Base-by-base conservation (phyloP, 768 basidiomycete genomes). In the Galerina sulciceps region DNA sequence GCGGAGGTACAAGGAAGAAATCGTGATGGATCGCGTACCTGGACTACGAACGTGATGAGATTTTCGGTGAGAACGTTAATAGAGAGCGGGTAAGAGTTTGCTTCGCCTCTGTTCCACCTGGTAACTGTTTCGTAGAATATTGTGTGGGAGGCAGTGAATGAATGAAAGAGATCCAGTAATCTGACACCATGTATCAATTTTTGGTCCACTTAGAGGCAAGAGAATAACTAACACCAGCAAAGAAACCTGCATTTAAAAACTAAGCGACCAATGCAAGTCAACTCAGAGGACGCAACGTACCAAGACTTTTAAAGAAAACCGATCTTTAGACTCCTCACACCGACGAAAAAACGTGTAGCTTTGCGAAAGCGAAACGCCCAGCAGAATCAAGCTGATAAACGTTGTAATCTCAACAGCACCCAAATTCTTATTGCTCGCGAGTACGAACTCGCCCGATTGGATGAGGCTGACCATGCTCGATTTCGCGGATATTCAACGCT, bases 91-190 rank as follows among this genome's bases (percentile, higher is more conserved):
- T 62, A 65, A 6, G 64, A 60, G 34, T 65, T 65, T 2, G 59
- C 59, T 43, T 63, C 57, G 4, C 53, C 48, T 26, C 53, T 46
- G 38, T 58, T 59, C 44, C 48, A 62, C 11, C 61, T 56, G 10
- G 61, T 53, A 0, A 65, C 57, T 22, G 64, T 65, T n/a, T 65
- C 64, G 41, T 61, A 65, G 54, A 62, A 65, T 14, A 65, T 60
- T 3, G 61, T 59, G 17, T 65, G 64, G 9, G 61, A 58, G 22
- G 64, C 61, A 31, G 61, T 65, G 46, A 62, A 62, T 0, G 61
- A 65, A 17, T 62, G 61, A 37, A 58, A 65, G 17, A 57, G 35
- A 36, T 61, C 64, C 45, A 65, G 49, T n/a, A 60, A 46, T 14
- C 61, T 60, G 13, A n/a, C 14, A 35, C 10, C 20, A 4, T 1